Conservation (phyloP, 108 stramenopile species). For the Cylindrotheca fusiformis region DNA sequence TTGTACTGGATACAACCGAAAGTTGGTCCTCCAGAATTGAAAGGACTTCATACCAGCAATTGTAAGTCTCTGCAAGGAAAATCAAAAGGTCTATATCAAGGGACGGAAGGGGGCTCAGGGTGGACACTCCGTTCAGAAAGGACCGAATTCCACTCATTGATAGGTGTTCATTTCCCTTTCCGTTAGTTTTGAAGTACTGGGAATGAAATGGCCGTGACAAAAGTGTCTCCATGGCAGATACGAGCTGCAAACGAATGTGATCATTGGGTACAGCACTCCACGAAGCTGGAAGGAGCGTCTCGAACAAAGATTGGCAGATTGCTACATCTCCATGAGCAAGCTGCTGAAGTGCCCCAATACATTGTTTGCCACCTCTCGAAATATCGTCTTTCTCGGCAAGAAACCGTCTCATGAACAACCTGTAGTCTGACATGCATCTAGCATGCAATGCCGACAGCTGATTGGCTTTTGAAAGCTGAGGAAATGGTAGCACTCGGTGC, state of each 20-base stretch:
- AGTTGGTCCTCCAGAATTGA: conserved; percentile 54
- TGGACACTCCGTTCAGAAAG: conserved; percentile 42
- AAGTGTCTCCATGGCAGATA: conserved; percentile 52
- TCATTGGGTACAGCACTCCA: conserved; percentile 54
- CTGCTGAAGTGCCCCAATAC: conserved; percentile 30
- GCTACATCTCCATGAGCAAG: conserved; percentile 53
- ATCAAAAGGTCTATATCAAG: conserved; percentile 54
- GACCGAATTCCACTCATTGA: conserved; percentile 44
- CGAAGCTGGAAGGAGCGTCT: conserved; percentile 41
- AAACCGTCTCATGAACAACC: not conserved
- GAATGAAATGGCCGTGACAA: conserved; percentile 71
- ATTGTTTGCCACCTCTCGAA: not conserved
- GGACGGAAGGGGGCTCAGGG: conserved; percentile 54
- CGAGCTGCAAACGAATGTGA: conserved; percentile 37
- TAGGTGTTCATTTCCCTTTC: conserved; percentile 5
- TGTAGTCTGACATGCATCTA: not conserved
- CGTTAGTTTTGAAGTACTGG: conserved; percentile 49
- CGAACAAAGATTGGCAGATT: conserved; percentile 51
- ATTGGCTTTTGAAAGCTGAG: not conserved
- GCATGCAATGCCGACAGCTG: not conserved
- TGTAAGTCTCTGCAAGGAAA: conserved; percentile 61
- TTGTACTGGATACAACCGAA: conserved; percentile 25
- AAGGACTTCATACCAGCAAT: conserved; percentile 68
- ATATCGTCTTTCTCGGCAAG: conserved; percentile 1
- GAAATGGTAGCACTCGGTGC: not conserved